Percentiles rank a stretch among this genome's conserved stretches.
Conservation (phyloP, 805 yeast species). For the Zygoascus bituminiphila region DNA sequence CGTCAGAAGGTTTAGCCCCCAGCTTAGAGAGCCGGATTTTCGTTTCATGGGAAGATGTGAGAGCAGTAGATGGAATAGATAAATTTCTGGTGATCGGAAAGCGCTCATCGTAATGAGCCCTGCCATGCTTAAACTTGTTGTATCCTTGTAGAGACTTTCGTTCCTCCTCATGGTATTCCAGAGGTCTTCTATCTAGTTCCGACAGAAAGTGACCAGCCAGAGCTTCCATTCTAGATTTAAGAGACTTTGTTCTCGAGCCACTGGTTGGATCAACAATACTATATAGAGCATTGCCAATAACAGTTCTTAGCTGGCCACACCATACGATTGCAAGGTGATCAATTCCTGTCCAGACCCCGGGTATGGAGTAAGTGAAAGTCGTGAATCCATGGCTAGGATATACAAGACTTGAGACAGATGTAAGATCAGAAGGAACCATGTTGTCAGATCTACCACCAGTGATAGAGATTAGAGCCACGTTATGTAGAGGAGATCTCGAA, state of each 20-base stretch:
- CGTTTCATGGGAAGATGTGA: not conserved
- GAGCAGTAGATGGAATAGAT: not conserved
- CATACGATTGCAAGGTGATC: slow-evolving; percentile 92
- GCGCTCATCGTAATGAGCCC: not conserved
- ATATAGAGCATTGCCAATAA: slow-evolving; percentile 48
- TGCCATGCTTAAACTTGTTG: not conserved
- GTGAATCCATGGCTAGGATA: slow-evolving; percentile 74
- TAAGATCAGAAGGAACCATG: slow-evolving; percentile 81
- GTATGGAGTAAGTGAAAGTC: slow-evolving; percentile 74
- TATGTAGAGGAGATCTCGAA: slow-evolving; percentile 39
- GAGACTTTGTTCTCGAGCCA: slow-evolving; percentile 31
- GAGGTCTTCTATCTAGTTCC: slow-evolving; percentile 20
- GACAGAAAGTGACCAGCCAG: slow-evolving; percentile 38
- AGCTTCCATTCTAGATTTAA: slow-evolving; percentile 48
- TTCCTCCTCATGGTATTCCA: not conserved
- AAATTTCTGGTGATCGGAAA: not conserved
- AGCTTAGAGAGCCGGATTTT: not conserved
- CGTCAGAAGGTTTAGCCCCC: not conserved
- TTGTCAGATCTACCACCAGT: slow-evolving; percentile 77
- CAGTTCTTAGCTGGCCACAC: slow-evolving; percentile 76
- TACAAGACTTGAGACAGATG: slow-evolving; percentile 56
- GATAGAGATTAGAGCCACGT: slow-evolving; percentile 67
- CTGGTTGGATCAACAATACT: slow-evolving; percentile 31
- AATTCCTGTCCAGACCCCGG: slow-evolving; percentile 83
- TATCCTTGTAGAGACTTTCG: not conserved